Conservation (phyloP, 75 land plant species). For the Pinus tabuliformis region DNA sequence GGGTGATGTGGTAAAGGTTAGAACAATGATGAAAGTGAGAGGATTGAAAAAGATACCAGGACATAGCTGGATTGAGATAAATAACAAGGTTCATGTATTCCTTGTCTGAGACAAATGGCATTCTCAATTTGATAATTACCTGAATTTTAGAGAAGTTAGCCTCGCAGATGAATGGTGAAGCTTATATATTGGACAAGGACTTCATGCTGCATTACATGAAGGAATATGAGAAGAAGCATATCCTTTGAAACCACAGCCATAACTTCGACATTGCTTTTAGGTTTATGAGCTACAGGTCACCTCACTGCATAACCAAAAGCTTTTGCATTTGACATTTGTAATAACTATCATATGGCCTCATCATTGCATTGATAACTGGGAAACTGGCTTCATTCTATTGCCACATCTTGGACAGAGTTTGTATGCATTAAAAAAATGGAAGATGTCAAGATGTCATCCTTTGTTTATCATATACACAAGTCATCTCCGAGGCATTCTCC, state of each 20-base stretch:
- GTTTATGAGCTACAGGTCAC: neutral
- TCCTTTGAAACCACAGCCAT: neutral
- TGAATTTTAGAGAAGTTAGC: neutral
- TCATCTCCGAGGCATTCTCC: no score
- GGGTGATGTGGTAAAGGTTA: neutral
- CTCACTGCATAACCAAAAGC: neutral
- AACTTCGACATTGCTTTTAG: neutral
- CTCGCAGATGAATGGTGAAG: neutral
- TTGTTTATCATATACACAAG: no score
- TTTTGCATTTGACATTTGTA: neutral
- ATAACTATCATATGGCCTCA: neutral
- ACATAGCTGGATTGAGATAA: neutral
- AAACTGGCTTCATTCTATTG: no score
- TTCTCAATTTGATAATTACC: neutral
- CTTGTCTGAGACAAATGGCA: neutral
- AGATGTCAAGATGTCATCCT: no score
- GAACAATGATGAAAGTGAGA: neutral
- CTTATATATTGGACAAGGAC: neutral
- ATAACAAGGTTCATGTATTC: neutral
- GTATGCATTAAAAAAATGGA: no score
- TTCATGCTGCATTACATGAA: neutral
- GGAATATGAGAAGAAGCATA: neutral
- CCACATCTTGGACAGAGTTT: no score
- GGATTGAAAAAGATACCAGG: constrained; percentile 1
- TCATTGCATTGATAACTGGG: no score